A percentile compares a stretch with the other conserved stretches of the same genome.
phyloP scores from a whole-genome alignment of 2,329 filamentous ascomycete species.

The Helminthosporium solani region DNA sequence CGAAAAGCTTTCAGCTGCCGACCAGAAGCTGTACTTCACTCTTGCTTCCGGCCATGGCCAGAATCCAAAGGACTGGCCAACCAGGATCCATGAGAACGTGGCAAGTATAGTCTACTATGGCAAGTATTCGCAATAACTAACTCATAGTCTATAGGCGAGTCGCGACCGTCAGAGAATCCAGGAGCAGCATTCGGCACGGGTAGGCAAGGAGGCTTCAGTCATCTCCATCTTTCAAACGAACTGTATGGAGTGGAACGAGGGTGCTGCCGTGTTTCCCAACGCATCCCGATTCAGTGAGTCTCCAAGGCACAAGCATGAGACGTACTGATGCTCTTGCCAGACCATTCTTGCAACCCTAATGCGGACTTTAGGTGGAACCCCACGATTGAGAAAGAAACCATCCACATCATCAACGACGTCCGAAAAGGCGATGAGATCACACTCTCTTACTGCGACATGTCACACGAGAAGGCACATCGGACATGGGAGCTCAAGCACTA shows the following conservation, averaged over 20 bases:
- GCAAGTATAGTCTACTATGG: too few species aligned
- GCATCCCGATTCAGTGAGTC: conserved; percentile 40
- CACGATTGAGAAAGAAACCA: conserved; percentile 28
- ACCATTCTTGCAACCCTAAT: conserved; percentile 46
- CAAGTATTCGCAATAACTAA: too few species aligned
- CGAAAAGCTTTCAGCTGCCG: conserved; percentile 16
- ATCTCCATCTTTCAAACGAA: conserved; percentile 46
- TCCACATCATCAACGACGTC: conserved; percentile 40
- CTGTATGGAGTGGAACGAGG: conserved; percentile 39
- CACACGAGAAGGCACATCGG: conserved; percentile 30
- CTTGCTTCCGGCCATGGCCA: conserved; percentile 33
- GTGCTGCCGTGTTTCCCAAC: conserved; percentile 39
- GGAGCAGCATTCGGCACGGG: conserved; percentile 36
- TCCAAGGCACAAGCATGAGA: too few species aligned
- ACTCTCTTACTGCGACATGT: conserved; percentile 41
- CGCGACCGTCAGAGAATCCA: conserved; percentile 26
- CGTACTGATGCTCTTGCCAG: not conserved
- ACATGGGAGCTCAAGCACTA: conserved; percentile 39
- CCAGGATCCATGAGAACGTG: conserved; percentile 24
- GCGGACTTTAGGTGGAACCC: conserved; percentile 41
- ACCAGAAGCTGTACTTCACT: conserved; percentile 27
- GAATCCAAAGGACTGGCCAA: conserved; percentile 29
- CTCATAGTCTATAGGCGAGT: not conserved
- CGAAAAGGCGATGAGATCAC: conserved; percentile 41
- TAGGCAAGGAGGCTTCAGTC: conserved; percentile 18